Base-by-base conservation (phyloP, 2,329 filamentous ascomycete species). In the Fusarium zealandicum region DNA sequence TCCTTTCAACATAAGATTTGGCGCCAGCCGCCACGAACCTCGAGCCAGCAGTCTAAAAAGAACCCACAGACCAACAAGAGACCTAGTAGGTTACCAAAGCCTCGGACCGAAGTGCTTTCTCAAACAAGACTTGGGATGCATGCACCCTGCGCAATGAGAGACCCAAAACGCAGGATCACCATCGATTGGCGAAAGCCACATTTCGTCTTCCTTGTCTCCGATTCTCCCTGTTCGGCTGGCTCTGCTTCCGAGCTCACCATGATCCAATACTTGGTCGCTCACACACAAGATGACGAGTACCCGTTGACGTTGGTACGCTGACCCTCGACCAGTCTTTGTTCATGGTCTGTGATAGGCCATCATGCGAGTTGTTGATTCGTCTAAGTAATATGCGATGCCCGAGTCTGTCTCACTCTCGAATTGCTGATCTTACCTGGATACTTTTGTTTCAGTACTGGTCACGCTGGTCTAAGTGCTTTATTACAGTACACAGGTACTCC, bases 1-100 rank as follows among this genome's bases (percentile, higher is more conserved):
- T 37, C 54, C 44, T 32, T 33, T 46, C 39, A 38, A 39, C 51
- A 61, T 59, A 63, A 57, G 63, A 53, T 66, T 66, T 56, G 52
- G 51, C 61, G 54, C 64, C 64, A 57, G 40, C 55, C 49, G 51
- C 61, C 61, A 66, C 61, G 50, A 59, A 44, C 43, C 45, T 43
- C 32, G 17, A 59, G 25, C 37, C 44, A 56, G 40, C 31, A 48
- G 61, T 53, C 55, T 41, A 47, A 41, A 47, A 41, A 39, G 44
- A 51, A 44, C 13, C 36, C 33, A 44, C 22, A 35, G 48, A 54
- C 48, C 37, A 40, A 58, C 37, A 45, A 31, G 28, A 8, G 22
- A 25, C 22, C 3, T 8, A 8, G 12, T 5, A 32, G 45, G 44
- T 64, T 64, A 51, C 59, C 59, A 60, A 48, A 62, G 54, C 50